phyloP scores from a whole-genome alignment of 257 asterid species.

The Forsythia suspensa region DNA sequence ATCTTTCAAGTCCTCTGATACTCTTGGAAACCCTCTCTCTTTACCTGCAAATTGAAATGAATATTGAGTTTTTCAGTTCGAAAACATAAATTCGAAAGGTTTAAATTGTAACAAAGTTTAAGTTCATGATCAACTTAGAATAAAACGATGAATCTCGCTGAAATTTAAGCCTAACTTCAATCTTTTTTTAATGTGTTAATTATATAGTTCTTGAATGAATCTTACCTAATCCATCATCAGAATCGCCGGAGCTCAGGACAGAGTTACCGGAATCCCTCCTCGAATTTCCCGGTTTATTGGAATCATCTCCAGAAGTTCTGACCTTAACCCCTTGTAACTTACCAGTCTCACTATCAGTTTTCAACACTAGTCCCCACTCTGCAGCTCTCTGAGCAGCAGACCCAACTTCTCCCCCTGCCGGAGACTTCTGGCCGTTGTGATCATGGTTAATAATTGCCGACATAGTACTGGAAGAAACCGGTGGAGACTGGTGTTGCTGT shows the following conservation, averaged over 20 bases:
- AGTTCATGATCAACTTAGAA: background rate
- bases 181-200: too few species aligned
- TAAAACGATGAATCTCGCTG: too few species aligned
- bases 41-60: slow-evolving; percentile 37
- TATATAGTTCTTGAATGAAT: background rate
- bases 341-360: slow-evolving; percentile 83
- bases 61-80: background rate
- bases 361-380: slow-evolving; percentile 91
- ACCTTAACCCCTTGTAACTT: slow-evolving; percentile 79
- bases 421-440: slow-evolving; percentile 1
- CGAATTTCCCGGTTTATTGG: slow-evolving; percentile 30
- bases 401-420: slow-evolving; percentile 40
- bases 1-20: slow-evolving; percentile 80
- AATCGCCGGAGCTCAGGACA: slow-evolving; percentile 68
- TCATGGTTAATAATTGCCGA: background rate
- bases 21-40: slow-evolving; percentile 65
- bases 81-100: background rate
- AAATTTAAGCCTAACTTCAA: too few species aligned
- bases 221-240: slow-evolving; percentile 68
- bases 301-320: slow-evolving; percentile 80
- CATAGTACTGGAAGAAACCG: background rate
- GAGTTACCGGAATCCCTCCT: slow-evolving; percentile 79
- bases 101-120: background rate
- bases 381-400: slow-evolving; percentile 90
- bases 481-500: background rate